These are phyloP conservation scores for Lotus japonicus DNA, from an alignment of 306 rosid species.

Conservation along the genomic window DNA sequence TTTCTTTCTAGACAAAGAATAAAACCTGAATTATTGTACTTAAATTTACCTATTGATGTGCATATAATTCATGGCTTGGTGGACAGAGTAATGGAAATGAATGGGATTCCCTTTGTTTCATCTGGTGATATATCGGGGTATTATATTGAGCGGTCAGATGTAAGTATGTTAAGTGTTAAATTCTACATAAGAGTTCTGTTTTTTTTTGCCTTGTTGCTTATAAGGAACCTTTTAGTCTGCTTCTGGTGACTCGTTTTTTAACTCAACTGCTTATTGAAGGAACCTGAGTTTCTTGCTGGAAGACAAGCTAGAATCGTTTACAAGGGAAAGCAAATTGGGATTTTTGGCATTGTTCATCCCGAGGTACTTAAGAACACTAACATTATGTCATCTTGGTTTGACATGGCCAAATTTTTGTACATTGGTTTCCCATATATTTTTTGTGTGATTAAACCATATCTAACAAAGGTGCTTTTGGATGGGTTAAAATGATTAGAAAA, in stretches of 20 bases:
- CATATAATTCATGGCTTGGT: slow-evolving; percentile 95
- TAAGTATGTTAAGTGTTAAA: slow-evolving; percentile 43
- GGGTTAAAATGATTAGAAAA: not conserved
- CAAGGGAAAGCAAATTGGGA: slow-evolving; percentile 64
- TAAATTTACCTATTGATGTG: slow-evolving; percentile 17
- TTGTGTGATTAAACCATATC: not conserved
- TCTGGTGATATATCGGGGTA: slow-evolving; percentile 53
- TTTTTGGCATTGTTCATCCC: slow-evolving; percentile 90
- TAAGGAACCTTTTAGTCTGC: not conserved
- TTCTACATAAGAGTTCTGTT: not conserved
- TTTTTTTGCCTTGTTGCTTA: not conserved
- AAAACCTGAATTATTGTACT: not conserved
- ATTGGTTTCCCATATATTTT: not conserved
- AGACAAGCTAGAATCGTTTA: slow-evolving; percentile 74
- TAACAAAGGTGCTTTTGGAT: not conserved
- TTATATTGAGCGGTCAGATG: slow-evolving; percentile 56
- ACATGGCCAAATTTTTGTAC: not conserved
- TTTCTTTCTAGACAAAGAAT: not conserved
- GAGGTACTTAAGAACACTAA: slow-evolving; percentile 44
- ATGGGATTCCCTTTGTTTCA: slow-evolving; percentile 62
- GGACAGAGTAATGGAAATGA: slow-evolving; percentile 77
- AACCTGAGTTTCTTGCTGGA: slow-evolving; percentile 79
- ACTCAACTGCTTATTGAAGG: slow-evolving; percentile 42
- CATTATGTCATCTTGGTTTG: slow-evolving; percentile 1
- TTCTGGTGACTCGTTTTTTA: not conserved